Evolutionary conservation across 345 rosid species (phyloP), one percentile per base, ranked within the genome.

Genomic region (Eucalyptus grandis): DNA sequence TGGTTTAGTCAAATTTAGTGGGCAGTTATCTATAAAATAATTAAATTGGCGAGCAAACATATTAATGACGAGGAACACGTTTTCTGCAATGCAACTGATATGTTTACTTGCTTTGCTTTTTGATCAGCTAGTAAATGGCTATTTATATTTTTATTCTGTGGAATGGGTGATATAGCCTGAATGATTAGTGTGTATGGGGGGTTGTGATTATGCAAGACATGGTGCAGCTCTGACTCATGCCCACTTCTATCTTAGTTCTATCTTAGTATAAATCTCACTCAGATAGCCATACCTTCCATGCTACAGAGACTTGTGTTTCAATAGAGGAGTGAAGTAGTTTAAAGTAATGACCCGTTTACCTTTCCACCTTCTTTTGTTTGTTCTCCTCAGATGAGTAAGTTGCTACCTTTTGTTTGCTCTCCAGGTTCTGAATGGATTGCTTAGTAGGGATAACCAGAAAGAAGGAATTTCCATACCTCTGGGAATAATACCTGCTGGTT

Each of bases 381-480:
- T 60, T 54, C 62, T 51, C 46, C 44, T 49, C 46, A 22, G 47
- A 86, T 43, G 43, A 12, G 44, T 83, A 67, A 89, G 46, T 47
- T 54, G 50, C 86, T 44, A 92, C 65, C 90, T 58, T 85, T 56
- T 62, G 90, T 67, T 86, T 87, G 87, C 86, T 90, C 88, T 92
- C 58, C 94, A 98, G 99, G 99, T 97, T 93, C 94, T 98, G 87
- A 97, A 98, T 94, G 99, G 99, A 47, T 92, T 97, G 82, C 99
- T 97, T 88, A 87, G 91, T 88, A 95, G 99, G 92, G 96, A 94
- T 89, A 98, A 97, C 92, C 98, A 94, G 91, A 97, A 97, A 92
- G 99, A 98, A 94, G 99, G 99, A 89, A 96, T 98, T 91, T 96
- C 99, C 87, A 96, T 98, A 91, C 99, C 99, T n/a, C 94, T 98